Conservation (phyloP, 2,329 filamentous ascomycete genomes). For the Westerdykella ornata region DNA sequence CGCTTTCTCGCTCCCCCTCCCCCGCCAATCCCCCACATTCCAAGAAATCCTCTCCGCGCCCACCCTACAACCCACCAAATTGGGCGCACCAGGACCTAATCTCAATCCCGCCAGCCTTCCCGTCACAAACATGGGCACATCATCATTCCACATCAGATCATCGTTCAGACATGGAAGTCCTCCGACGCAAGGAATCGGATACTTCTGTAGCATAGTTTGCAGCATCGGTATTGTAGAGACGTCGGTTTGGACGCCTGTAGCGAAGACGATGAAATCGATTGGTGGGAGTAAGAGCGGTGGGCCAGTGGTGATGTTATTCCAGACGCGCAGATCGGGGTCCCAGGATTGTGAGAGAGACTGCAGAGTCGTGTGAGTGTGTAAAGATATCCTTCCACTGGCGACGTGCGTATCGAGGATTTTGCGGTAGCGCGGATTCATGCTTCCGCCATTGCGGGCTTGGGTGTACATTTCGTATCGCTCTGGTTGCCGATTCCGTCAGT, state of each 20-base stretch:
- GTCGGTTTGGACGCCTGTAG: constrained; percentile 63
- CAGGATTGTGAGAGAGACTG: constrained; percentile 42
- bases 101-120: constrained; percentile 62
- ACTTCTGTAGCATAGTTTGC: constrained; percentile 50
- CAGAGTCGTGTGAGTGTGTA: constrained; percentile 56
- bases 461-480: constrained; percentile 61
- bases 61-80: constrained; percentile 64
- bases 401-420: constrained; percentile 60
- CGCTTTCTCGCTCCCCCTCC: background rate
- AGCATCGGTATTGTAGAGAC: constrained; percentile 57
- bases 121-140: constrained; percentile 66
- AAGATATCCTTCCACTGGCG: constrained; percentile 45
- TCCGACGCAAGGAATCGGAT: constrained; percentile 56
- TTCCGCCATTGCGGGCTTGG: constrained; percentile 66
- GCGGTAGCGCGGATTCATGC: constrained; percentile 62
- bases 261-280: constrained; percentile 66
- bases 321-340: constrained; percentile 40
- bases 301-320: constrained; percentile 36
- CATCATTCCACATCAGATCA: constrained; percentile 66
- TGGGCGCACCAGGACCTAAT: constrained; percentile 65
- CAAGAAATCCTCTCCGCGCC: constrained; percentile 69
- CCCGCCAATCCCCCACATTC: constrained; percentile 57
- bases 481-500: constrained; percentile 9
- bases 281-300: constrained; percentile 47
- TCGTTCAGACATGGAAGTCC: constrained; percentile 69